phyloP scores from a whole-genome alignment of 306 rosid genomes.

The Sesbania bispinosa region DNA sequence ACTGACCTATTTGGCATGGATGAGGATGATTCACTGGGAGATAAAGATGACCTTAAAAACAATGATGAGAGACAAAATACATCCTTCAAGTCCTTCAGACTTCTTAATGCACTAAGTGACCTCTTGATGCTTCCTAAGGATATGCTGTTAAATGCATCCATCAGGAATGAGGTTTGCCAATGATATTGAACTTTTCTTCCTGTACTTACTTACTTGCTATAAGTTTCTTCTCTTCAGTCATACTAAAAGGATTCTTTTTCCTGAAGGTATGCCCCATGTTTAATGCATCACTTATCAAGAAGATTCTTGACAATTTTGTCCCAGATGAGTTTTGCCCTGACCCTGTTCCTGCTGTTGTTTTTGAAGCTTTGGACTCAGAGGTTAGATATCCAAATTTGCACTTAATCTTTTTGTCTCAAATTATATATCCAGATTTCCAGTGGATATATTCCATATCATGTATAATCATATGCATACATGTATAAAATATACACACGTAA shows the following conservation, averaged over 20 bases:
- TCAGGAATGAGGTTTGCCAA: constrained; percentile 80
- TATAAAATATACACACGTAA: too few species aligned
- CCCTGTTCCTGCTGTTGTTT: constrained; percentile 67
- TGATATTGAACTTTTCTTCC: constrained; percentile 15
- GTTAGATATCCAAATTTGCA: constrained; percentile 40
- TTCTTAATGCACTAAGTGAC: constrained; percentile 93
- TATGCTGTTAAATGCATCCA: constrained; percentile 68
- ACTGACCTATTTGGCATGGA: constrained; percentile 80
- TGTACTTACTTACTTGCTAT: neutral
- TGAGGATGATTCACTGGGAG: constrained; percentile 57
- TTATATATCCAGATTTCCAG: too few species aligned
- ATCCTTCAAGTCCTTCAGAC: constrained; percentile 75
- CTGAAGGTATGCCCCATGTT: constrained; percentile 90
- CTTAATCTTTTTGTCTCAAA: too few species aligned
- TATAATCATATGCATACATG: neutral
- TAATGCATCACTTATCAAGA: constrained; percentile 68
- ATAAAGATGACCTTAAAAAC: constrained; percentile 36
- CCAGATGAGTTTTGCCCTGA: constrained; percentile 95
- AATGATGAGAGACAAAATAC: constrained; percentile 44
- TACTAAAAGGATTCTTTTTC: constrained; percentile 16
- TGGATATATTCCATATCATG: neutral
- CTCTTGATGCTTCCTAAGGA: constrained; percentile 99
- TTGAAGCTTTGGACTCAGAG: constrained; percentile 72
- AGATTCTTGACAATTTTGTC: constrained; percentile 66
- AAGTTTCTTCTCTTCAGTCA: constrained; percentile 22